These are phyloP conservation scores for Cryphonectria radicalis DNA, from an alignment of 2,329 filamentous ascomycete species.

Conservation along the genomic window DNA sequence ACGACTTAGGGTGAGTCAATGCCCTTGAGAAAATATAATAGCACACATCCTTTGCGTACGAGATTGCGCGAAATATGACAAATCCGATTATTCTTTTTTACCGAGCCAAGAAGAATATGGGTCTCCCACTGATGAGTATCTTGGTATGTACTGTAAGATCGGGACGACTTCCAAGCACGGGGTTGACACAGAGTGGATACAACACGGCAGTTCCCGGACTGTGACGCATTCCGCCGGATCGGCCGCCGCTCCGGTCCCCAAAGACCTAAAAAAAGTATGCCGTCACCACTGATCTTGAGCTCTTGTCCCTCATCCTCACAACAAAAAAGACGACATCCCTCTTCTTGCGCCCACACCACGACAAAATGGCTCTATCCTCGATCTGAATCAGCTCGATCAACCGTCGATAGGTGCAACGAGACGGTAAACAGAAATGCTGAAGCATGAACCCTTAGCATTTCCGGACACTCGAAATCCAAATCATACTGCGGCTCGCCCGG, in stretches of 20 bases:
- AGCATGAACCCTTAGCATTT: constrained; percentile 5
- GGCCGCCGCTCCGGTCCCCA: constrained; percentile 8
- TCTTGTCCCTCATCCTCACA: not conserved
- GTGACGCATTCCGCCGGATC: constrained; percentile 8
- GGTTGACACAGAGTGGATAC: not conserved
- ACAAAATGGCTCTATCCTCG: constrained; percentile 17
- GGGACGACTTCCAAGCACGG: not conserved
- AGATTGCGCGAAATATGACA: not conserved
- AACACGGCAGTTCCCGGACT: constrained; percentile 6
- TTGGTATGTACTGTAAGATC: constrained; percentile 10
- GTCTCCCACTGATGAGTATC: not conserved
- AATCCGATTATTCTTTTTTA: not conserved
- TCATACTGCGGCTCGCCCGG: constrained; percentile 15
- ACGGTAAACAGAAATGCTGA: constrained; percentile 23
- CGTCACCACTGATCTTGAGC: constrained; percentile 6
- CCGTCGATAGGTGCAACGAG: not conserved
- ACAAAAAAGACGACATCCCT: not conserved
- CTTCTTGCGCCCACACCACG: not conserved
- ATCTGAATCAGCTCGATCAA: constrained; percentile 11
- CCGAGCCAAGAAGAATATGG: not conserved
- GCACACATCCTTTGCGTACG: too few relatives aligned
- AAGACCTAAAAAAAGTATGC: constrained; percentile 14
- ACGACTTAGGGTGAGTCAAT: constrained; percentile 7
- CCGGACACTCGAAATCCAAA: constrained; percentile 14
- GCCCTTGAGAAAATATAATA: not conserved